Evolutionary conservation across 768 basidiomycete genomes (phyloP).

Genomic region (Termitomyces eurrhizus): DNA sequence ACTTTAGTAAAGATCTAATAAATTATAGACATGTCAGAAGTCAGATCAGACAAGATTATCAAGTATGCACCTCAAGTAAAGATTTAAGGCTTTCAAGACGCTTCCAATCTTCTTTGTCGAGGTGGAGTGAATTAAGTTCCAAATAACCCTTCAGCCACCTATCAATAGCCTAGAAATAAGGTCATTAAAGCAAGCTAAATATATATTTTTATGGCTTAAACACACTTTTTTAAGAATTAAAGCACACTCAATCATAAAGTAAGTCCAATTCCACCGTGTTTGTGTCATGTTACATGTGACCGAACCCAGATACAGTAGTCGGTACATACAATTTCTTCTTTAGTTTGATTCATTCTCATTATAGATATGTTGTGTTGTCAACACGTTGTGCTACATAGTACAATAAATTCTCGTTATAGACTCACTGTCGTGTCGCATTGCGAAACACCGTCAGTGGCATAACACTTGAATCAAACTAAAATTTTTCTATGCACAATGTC

Average conservation of each 20-base stretch:
- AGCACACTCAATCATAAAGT: slow-evolving; percentile 29
- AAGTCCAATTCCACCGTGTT: slow-evolving; percentile 32
- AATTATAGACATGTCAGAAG: neutral
- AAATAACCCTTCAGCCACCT: slow-evolving; percentile 19
- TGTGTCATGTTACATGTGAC: slow-evolving; percentile 20
- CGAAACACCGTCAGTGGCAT: too few relatives aligned
- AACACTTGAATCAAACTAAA: too few relatives aligned
- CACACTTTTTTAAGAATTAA: slow-evolving; percentile 20
- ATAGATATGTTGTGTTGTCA: too few relatives aligned
- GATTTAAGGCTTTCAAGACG: slow-evolving; percentile 15
- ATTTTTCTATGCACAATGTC: too few relatives aligned
- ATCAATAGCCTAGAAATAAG: slow-evolving; percentile 25
- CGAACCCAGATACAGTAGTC: too few relatives aligned
- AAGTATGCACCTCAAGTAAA: slow-evolving; percentile 18
- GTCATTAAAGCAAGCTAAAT: too few relatives aligned
- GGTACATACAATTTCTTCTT: too few relatives aligned
- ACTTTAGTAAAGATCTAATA: slow-evolving; percentile 26
- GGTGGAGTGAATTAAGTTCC: neutral
- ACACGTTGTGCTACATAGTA: too few relatives aligned
- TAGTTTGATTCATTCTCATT: too few relatives aligned
- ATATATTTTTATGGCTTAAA: neutral
- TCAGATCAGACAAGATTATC: neutral
- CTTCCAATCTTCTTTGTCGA: slow-evolving; percentile 17
- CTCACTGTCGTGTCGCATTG: too few relatives aligned
- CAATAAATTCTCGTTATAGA: too few relatives aligned